Evolutionary conservation across 495 filamentous ascomycete species (phyloP).

Genomic region (Viridothelium virens): DNA sequence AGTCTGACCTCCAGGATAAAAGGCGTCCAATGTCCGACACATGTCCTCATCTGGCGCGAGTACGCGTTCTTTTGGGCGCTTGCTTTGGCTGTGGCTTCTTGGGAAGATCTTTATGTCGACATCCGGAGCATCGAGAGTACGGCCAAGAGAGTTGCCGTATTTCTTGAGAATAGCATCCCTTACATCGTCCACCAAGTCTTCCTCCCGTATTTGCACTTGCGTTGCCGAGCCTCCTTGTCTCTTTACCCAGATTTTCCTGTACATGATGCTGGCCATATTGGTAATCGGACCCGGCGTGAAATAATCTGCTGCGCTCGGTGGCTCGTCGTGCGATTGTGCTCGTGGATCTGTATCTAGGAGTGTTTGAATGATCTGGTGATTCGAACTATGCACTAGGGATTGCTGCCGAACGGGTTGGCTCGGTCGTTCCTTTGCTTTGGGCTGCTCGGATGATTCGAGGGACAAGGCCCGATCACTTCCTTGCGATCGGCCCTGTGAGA

Average conservation of each 20-base stretch:
- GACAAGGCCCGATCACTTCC: conserved; percentile 9
- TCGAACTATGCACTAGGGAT: conserved; percentile 19
- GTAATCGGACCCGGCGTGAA: conserved; percentile 19
- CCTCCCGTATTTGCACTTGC: conserved; percentile 72
- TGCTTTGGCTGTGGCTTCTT: conserved; percentile 43
- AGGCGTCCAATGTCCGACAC: conserved; percentile 64
- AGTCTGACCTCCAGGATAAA: conserved; percentile 81
- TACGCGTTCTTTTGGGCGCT: conserved; percentile 48
- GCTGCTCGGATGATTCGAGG: conserved; percentile 2
- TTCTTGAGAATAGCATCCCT: conserved; percentile 87
- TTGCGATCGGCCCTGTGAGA: neutral
- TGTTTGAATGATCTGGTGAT: conserved; percentile 20
- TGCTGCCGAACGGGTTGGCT: conserved; percentile 2
- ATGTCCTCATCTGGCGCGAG: conserved; percentile 86
- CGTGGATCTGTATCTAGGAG: conserved; percentile 18
- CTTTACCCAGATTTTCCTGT: conserved; percentile 90
- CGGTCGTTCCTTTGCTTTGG: conserved; percentile 8
- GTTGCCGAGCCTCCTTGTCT: conserved; percentile 78
- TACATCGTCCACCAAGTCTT: conserved; percentile 91
- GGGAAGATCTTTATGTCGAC: conserved; percentile 58
- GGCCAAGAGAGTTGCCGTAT: conserved; percentile 86
- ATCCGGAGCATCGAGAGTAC: conserved; percentile 83
- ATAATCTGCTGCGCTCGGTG: conserved; percentile 11
- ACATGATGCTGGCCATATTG: conserved; percentile 47
- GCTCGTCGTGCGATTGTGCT: neutral